Base-by-base conservation (phyloP, 345 rosid species). In the Salix udensis region DNA sequence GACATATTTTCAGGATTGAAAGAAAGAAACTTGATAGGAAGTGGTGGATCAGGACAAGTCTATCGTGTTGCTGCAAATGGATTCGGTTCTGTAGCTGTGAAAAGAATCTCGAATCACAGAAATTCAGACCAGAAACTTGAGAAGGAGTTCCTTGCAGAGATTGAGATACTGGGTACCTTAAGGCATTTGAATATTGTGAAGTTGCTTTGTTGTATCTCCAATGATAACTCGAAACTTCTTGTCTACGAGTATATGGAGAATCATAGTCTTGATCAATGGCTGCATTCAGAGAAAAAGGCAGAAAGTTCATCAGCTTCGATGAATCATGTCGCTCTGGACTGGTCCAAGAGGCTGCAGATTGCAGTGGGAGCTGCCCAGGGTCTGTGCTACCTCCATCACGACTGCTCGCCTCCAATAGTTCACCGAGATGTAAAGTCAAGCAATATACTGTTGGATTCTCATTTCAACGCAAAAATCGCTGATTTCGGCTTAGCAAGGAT, bases 161-260 rank as follows among this genome's bases (percentile, higher is more conserved):
- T 80, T 68, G 46, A 80, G 40, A 72, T 68, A 30, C 55, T 80
- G 44, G 48, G 83, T 44, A 61, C 30, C 30, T 71, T 80, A 60
- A 80, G 73, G 73, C 83, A 80, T 76, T 60, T 68, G 76, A 80
- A 80, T 73, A 72, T 80, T 42, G 83, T 80, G 73, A 80, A 80
- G 74, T 37, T 80, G 76, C 79, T 80, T 66, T 80, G 83, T 30
- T 80, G 79, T 65, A 72, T 80, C 21, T 30, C 65, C 34, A 76
- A 67, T 58, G 74, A 68, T 9, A 55, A 76, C 34, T 66, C 79
- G 3, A 76, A 70, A 66, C 77, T 80, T 12, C 79, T 80, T 6
- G 83, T 80, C 5, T 80, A 80, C 14, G 83, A 80, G 76, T 72
- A 76, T 40, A 4, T 76, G 65, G 67, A 80, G 21, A 76, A 72